Evolutionary conservation across 257 asterid species (phyloP), one percentile per base, ranked within the genome.

Genomic region (Osmanthus fragrans): DNA sequence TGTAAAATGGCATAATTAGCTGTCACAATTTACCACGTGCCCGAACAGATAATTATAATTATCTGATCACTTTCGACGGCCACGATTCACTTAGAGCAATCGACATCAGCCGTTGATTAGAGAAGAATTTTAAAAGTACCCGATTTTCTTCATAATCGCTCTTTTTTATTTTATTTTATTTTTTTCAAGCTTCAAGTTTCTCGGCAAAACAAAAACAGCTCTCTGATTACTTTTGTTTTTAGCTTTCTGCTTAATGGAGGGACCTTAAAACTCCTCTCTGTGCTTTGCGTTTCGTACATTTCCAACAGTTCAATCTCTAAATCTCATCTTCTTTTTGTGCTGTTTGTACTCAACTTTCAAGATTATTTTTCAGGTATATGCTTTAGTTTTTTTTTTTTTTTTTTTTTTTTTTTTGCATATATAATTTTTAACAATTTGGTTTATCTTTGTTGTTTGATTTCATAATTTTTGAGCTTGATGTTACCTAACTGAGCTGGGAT

Each of bases 211-310:
- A 76, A 68, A 76, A 75, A 85, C 81, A 82, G 79, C 77, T 80
- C 80, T 69, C 74, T 42, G 69, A 73, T 58, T 42, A 2, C 51
- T 81, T 81, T 73, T 76, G 83, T 82, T 75, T 80, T 69, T 79
- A 64, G 83, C 84, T 82, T 83, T 82, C 83, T 83, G 84, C 80
- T 84, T 76, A 70, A 88, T 88, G 92, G 92, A 88, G 84, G 92
- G 89, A 47, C 83, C 92, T 80, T 86, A 33, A 88, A 85, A 78
- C 77, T 15, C 33, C 77, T 75, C 87, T 85, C 86, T 77, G 85
- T 82, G 71, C 86, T 79, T 80, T 32, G 51, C 56, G 74, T 76
- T 69, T 51, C 69, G 74, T 45, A 49, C 74, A 47, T 84, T 80
- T 8, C 39, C 82, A 74, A 67, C 83, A 77, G n/a, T 80, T 82